Base-by-base conservation (phyloP, 2,329 filamentous ascomycete species). In the Arthrobotrys entomopaga region DNA sequence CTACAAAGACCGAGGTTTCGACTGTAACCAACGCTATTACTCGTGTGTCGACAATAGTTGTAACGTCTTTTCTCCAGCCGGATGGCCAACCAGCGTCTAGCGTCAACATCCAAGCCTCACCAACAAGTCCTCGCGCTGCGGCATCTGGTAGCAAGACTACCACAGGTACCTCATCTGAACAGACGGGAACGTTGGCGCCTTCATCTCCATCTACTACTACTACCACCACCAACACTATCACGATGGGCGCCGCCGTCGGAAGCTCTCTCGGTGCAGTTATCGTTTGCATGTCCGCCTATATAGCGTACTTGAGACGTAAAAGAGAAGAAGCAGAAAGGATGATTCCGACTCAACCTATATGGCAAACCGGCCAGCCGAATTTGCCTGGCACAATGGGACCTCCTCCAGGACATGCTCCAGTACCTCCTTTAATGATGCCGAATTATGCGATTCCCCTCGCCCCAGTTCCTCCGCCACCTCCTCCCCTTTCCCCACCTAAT, bases 341-440 rank as follows among this genome's bases (percentile, higher is more conserved):
- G 49, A 54, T 59, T 3, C 65, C 65, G 22, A 49, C 34, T 26
- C 48, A 69, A 19, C 65, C 65, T 15, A 61, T 69, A 57, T 56
- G 56, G 65, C 65, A 69, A 19, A 15, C 56, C 1, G 40, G 42
- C 19, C 65, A 56, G 15, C 19, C 54, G 13, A 48, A 38, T 38
- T 46, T 46, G 22, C 20, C 46, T 22, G 19, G 22, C 6, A 34
- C 29, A 10, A 7, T 34, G 10, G 29, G 29, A 7, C 29, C 29
- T 34, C 64, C 42, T 8, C 11, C 15, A 5, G 15, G 15, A n/a
- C 34, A 40, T 13, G 13, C 10, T 2, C 56, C 8, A 20, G 38
- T 50, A 38, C 56, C 34, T 54, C 20, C 11, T 48, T 53, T 46
- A n/a, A 19, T 19, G 42, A 19, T 29, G n/a, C 34, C 34, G 16